Conservation (phyloP, 2,329 filamentous ascomycete genomes). For the Phaeosphaeria sp. region DNA sequence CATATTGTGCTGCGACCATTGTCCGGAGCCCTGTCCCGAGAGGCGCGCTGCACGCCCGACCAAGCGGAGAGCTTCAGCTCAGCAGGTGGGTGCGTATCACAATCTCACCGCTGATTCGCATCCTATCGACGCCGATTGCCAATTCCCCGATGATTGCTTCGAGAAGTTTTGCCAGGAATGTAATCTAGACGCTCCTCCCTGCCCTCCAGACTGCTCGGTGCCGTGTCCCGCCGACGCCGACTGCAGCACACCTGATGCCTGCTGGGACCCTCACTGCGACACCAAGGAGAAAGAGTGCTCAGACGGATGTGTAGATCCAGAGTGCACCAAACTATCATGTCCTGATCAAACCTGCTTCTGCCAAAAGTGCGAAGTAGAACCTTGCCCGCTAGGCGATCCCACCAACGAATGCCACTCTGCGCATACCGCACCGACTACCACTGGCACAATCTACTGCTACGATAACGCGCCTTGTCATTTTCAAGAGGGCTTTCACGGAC, state of each 20-base stretch:
- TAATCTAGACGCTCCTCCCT: constrained; percentile 32
- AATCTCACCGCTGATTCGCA: constrained; percentile 22
- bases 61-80: constrained; percentile 42
- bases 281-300: constrained; percentile 34
- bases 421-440: constrained; percentile 37
- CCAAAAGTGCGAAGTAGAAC: constrained; percentile 39
- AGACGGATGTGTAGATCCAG: constrained; percentile 42
- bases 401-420: constrained; percentile 41
- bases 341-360: constrained; percentile 43
- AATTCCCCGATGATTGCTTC: constrained; percentile 43
- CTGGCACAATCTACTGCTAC: constrained; percentile 45
- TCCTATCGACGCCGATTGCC: constrained; percentile 30
- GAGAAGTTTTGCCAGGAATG: constrained; percentile 46
- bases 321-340: constrained; percentile 42
- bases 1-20: constrained; percentile 36
- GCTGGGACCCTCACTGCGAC: constrained; percentile 46
- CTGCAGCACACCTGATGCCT: constrained; percentile 28
- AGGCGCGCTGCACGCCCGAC: constrained; percentile 30
- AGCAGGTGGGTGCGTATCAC: constrained; percentile 41
- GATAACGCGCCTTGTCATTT: constrained; percentile 44
- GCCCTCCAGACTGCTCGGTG: constrained; percentile 28
- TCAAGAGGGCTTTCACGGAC: constrained; percentile 34
- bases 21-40: constrained; percentile 29
- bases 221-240: constrained; percentile 34
- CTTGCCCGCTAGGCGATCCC: constrained; percentile 40